Evolutionary conservation across 768 basidiomycete species (phyloP).

Genomic region (Tricholoma hemisulphureum): DNA sequence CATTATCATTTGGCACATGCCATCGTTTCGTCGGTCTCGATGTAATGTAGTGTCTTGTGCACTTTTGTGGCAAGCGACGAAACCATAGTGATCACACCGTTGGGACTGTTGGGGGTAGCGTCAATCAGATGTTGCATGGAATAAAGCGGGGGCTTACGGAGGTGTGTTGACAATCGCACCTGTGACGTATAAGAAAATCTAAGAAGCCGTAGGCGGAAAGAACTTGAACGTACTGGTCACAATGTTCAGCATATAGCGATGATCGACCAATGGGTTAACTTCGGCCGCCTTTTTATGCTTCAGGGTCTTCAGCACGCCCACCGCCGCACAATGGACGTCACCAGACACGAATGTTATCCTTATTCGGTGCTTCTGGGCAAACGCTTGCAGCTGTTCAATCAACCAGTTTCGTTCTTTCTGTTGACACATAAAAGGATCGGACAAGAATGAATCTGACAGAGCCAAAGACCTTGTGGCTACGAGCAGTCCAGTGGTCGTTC

Average conservation of each 20-base stretch:
- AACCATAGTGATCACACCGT: conserved; percentile 75
- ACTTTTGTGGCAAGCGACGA: conserved; percentile 74
- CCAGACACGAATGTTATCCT: conserved; percentile 88
- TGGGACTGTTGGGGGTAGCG: conserved; percentile 45
- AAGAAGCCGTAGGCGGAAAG: background rate
- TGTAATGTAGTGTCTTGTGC: conserved; percentile 83
- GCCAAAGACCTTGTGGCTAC: conserved; percentile 61
- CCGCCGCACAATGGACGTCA: conserved; percentile 91
- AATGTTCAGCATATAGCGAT: conserved; percentile 89
- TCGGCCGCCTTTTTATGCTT: conserved; percentile 47
- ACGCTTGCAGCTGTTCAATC: conserved; percentile 71
- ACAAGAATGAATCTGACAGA: background rate
- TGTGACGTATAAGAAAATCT: conserved; percentile 21
- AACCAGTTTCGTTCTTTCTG: conserved; percentile 91
- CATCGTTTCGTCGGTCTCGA: conserved; percentile 86
- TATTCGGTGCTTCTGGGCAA: conserved; percentile 59
- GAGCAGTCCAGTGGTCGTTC: conserved; percentile 94
- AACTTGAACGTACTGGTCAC: conserved; percentile 69
- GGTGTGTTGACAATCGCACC: conserved; percentile 94
- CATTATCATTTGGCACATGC: conserved; percentile 33
- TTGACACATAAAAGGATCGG: conserved; percentile 9
- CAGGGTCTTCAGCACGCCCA: conserved; percentile 74
- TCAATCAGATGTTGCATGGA: background rate
- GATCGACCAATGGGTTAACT: conserved; percentile 56
- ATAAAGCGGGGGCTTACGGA: conserved; percentile 50